Evolutionary conservation across 805 yeast species (phyloP), one percentile per base, ranked within the genome.

Genomic region (Saccharomycopsis sp.): DNA sequence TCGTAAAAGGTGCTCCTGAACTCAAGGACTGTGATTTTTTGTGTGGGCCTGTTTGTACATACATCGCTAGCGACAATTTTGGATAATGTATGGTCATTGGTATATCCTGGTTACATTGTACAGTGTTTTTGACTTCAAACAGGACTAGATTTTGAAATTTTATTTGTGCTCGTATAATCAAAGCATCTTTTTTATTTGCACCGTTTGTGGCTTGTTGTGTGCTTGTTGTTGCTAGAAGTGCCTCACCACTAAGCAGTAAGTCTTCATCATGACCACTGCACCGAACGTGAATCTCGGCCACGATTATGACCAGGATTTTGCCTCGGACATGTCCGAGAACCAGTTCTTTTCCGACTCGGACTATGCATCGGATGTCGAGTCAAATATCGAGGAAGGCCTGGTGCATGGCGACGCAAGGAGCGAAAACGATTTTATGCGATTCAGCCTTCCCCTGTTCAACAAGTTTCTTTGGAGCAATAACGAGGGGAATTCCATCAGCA

Each of bases 241-340:
- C 37, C 12, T 29, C 12, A n/a, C n/a, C n/a, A n/a, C n/a, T n/a
- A n/a, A n/a, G n/a, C n/a, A n/a, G n/a, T n/a, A 7, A 7, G 37
- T 29, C 37, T 12, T 29, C 37, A 29, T 12, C 5, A 29, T 29
- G 37, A 29, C 37, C 5, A 12, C 37, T 7, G 12, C 37, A 29
- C 37, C 48, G 16, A 18, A 20, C 16, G 48, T 55, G 55, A 55
- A 55, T 21, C 34, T 55, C 16, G 57, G 57, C 50, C 57, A 55
- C 23, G 48, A 55, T 37, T 55, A 55, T 55, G 57, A 50, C 24
- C 57, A 51, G 3, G 57, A 55, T 2, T n/a, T 16, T 24, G 23
- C 23, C 4, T 54, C 57, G 2, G 34, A 37, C 23, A 23, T 21
- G 34, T 24, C 34, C 2, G 24, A 21, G 14, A 24, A 23, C 37